Evolutionary conservation across 768 basidiomycete genomes (phyloP).

Genomic region (Daedalea quercina): DNA sequence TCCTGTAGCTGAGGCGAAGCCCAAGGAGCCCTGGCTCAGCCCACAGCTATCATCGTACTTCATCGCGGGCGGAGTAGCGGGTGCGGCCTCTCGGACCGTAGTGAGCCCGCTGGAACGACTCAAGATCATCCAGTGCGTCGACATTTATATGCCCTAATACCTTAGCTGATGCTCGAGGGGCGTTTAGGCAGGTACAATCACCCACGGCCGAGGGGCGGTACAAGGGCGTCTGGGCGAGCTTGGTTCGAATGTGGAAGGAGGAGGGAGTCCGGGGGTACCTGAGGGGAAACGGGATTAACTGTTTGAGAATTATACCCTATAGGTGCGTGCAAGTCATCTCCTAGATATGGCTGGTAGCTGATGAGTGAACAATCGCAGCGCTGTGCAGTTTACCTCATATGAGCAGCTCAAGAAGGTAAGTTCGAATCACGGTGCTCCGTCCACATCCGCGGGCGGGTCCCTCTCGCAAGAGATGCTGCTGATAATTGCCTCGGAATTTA

Average conservation of each 20-base stretch:
- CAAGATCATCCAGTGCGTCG: conserved; percentile 91
- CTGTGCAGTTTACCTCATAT: conserved; percentile 83
- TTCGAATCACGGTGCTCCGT: neutral
- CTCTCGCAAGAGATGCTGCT: neutral
- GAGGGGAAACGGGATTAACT: conserved; percentile 92
- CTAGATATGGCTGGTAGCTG: neutral
- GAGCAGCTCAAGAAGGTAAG: conserved; percentile 83
- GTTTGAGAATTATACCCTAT: conserved; percentile 90
- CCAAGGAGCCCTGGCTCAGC: conserved; percentile 13
- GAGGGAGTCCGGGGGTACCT: conserved; percentile 92
- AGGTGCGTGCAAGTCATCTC: conserved; percentile 16
- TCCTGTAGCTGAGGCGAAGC: neutral
- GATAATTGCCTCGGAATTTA: conserved; percentile 23
- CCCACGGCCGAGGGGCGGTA: conserved; percentile 58
- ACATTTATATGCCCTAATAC: neutral
- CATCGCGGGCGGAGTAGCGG: conserved; percentile 48
- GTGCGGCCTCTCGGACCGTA: conserved; percentile 78
- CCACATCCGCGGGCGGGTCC: neutral
- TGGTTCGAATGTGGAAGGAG: conserved; percentile 87
- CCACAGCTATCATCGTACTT: conserved; percentile 41
- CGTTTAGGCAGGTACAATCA: conserved; percentile 87
- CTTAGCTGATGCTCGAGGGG: neutral
- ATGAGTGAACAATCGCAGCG: conserved; percentile 34
- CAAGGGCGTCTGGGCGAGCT: conserved; percentile 77
- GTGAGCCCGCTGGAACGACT: conserved; percentile 89